Conservation (phyloP, 2,329 filamentous ascomycete genomes). For the Sporothrix dimorphospora region DNA sequence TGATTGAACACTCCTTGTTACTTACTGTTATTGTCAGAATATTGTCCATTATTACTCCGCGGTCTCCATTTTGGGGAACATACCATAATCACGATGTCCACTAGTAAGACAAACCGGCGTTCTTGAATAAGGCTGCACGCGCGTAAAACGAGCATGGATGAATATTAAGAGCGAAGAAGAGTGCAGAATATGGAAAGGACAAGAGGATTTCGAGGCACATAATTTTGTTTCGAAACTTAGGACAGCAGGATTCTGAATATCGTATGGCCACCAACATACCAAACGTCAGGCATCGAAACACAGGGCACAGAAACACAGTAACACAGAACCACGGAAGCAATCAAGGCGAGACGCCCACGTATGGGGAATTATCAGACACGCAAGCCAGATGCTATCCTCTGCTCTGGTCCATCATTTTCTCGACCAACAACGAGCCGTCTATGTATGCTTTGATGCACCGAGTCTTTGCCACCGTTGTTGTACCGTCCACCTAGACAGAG, state of each 20-base stretch:
- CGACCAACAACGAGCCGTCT: not conserved
- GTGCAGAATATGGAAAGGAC: too few species aligned
- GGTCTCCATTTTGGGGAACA: not conserved
- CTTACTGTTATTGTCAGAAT: not conserved
- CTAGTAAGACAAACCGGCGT: not conserved
- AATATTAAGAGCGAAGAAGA: not conserved
- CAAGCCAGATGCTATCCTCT: not conserved
- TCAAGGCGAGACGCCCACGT: not conserved
- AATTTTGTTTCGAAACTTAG: slow-evolving; percentile 16
- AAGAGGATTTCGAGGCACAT: not conserved
- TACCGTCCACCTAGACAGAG: not conserved
- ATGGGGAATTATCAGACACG: not conserved
- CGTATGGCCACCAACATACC: not conserved
- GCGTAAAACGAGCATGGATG: not conserved
- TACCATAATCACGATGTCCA: not conserved
- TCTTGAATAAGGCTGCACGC: not conserved
- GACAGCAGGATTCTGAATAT: not conserved
- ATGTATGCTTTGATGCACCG: too few species aligned
- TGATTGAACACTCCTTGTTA: not conserved
- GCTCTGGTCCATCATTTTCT: too few species aligned
- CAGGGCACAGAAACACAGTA: not conserved
- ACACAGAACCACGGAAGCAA: not conserved
- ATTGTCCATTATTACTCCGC: not conserved
- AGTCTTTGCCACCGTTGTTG: not conserved
- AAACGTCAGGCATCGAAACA: not conserved